Evolutionary conservation across 1,284 basidiomycete species (phyloP).

Genomic region (Sanghuangporus baumii): DNA sequence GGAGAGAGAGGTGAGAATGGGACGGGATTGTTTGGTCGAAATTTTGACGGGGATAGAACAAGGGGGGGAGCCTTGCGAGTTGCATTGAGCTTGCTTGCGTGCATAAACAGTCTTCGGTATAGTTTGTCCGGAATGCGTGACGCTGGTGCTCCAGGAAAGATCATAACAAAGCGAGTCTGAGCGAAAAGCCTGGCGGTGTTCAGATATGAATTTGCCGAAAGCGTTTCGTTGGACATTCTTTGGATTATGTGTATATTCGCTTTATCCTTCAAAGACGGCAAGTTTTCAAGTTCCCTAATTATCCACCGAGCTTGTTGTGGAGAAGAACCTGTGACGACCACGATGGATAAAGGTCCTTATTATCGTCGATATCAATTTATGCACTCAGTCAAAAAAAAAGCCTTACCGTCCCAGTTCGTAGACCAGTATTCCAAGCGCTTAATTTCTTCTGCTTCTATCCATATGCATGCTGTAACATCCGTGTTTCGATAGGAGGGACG

Average conservation of each 20-base stretch:
- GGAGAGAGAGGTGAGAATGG: constrained; percentile 39
- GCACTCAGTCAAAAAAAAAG: background rate
- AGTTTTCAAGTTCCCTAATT: constrained; percentile 21
- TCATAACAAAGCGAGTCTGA: constrained; percentile 38
- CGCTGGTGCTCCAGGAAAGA: constrained; percentile 40
- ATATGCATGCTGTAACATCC: constrained; percentile 45
- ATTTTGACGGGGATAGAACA: constrained; percentile 23
- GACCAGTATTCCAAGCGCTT: constrained; percentile 34
- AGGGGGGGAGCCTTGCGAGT: constrained; percentile 10
- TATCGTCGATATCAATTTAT: background rate
- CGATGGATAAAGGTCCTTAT: constrained; percentile 40
- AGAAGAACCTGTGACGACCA: constrained; percentile 38
- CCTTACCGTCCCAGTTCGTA: constrained; percentile 43
- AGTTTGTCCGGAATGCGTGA: constrained; percentile 19
- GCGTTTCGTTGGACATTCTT: constrained; percentile 30
- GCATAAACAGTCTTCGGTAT: background rate
- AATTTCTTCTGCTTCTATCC: constrained; percentile 37
- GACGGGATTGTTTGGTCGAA: constrained; percentile 28
- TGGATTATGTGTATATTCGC: constrained; percentile 48
- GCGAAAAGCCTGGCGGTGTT: constrained; percentile 61
- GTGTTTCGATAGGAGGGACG: constrained; percentile 18
- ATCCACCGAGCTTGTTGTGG: constrained; percentile 25
- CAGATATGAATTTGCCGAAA: constrained; percentile 49
- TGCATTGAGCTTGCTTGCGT: background rate
- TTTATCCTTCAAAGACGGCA: constrained; percentile 25